Evolutionary conservation across 1,284 basidiomycete genomes (phyloP), one percentile per base, ranked within the genome.

Genomic region (Somion occarium): DNA sequence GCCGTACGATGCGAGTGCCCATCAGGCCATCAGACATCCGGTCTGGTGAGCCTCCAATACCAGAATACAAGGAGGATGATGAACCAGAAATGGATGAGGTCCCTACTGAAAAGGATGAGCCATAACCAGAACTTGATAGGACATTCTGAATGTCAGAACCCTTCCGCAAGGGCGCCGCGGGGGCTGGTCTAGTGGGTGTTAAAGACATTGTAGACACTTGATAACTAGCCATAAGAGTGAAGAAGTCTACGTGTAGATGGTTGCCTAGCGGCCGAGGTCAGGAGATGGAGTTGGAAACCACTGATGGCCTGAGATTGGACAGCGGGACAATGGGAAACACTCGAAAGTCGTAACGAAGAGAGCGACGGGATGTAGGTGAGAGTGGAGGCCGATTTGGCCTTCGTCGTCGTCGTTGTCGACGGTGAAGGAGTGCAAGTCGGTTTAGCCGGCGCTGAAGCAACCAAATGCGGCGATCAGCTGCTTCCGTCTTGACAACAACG

Each of bases 1-100:
- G 74, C 47, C 88, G 71, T 25, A 93, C 73, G 48, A 88, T 69
- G 44, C 76, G 66, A 5, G 66, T 60, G 58, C 64, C 65, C 48
- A 65, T 62, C 41, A 67, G 53, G 22, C 71, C 65, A 37, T 77
- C 74, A 3, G 74, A 69, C 53, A 73, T 75, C 54, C 83, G 76
- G 63, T 80, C 81, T 13, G 88, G 88, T 4, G 87, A 86, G 39
- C 81, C 88, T 48, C 88, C 88, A 58, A 91, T 87, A 53, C 85
- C 85, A 9, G 82, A 79, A 66, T 86, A 86, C 19, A 78, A 75
- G 23, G 76, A 63, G 34, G 74, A 71, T 22, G 76, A 63, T 34
- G 74, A 71, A 64, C 82, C 84, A 9, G 82, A 79, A 0, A 83
- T 82, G 47, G 74, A 69, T 3, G 82, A 79, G 20, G 59, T 70